Conservation (phyloP, 2,329 filamentous ascomycete genomes). For the Dichotomopilus funicola region DNA sequence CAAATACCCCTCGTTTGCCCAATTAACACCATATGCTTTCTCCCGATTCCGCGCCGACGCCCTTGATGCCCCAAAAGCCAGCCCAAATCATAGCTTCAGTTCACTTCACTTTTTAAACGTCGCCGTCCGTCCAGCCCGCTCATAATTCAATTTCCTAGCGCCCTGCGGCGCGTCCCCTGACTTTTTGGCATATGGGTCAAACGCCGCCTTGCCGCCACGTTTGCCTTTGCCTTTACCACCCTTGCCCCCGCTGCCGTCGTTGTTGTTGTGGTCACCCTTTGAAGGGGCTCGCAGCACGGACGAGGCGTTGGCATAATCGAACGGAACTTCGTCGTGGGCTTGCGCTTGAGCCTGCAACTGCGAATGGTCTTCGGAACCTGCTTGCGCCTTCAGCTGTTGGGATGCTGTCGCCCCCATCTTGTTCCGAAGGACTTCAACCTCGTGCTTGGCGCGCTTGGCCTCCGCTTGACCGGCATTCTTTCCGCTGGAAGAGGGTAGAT, state of each 20-base stretch:
- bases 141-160: conserved; percentile 28
- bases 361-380: too few relatives aligned
- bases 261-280: conserved; percentile 13
- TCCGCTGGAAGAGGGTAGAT: too few relatives aligned
- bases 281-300: conserved; percentile 29
- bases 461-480: too few relatives aligned
- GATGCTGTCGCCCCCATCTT: too few relatives aligned
- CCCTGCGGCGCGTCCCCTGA: conserved; percentile 27
- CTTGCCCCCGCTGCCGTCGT: background rate
- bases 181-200: conserved; percentile 30
- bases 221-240: conserved; percentile 19
- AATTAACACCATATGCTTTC: background rate
- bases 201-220: conserved; percentile 21
- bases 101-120: conserved; percentile 35
- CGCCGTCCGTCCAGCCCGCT: conserved; percentile 30
- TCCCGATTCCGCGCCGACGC: background rate
- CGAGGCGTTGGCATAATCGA: conserved; percentile 33
- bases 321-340: conserved; percentile 27
- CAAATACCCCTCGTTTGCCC: background rate
- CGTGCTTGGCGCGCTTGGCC: too few relatives aligned
- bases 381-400: too few relatives aligned
- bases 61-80: background rate
- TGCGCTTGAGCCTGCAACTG: conserved; percentile 3
- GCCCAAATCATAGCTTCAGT: background rate
- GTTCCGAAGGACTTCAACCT: too few relatives aligned